phyloP scores from a whole-genome alignment of 306 rosid genomes.

The Urtica urens region DNA sequence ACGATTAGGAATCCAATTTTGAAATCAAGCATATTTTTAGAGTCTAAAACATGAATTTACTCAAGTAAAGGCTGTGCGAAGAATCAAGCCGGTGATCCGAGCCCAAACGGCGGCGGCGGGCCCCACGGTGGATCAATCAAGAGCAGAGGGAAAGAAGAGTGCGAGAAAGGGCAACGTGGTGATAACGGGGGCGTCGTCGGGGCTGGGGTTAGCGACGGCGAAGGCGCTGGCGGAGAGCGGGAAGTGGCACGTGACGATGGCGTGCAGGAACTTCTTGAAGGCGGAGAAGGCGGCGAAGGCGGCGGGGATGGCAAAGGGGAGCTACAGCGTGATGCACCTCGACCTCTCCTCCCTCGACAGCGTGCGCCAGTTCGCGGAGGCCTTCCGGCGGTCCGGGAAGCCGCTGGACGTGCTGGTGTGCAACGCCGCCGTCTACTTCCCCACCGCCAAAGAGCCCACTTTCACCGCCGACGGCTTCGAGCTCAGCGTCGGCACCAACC shows the following conservation, averaged over 20 bases:
- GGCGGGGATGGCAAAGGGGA: conserved; percentile 49
- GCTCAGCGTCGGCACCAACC: conserved; percentile 62
- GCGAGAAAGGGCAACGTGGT: conserved; percentile 17
- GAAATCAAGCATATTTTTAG: too few species aligned
- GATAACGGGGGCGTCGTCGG: conserved; percentile 20
- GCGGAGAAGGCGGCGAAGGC: conserved; percentile 64
- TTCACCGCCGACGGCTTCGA: conserved; percentile 70
- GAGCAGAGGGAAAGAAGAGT: conserved; percentile 13
- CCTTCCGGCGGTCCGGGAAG: conserved; percentile 28
- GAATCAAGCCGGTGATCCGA: conserved; percentile 8
- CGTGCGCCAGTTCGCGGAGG: conserved; percentile 52
- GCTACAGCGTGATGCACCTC: conserved; percentile 47
- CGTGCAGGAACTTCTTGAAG: conserved; percentile 63
- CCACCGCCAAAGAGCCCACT: conserved; percentile 62
- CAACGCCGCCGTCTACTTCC: conserved; percentile 67
- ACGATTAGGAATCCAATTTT: too few species aligned
- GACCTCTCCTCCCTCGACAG: conserved; percentile 68
- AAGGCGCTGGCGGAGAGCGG: conserved; percentile 67
- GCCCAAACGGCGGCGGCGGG: conserved; percentile 10
- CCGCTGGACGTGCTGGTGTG: conserved; percentile 53
- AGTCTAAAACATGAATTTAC: too few species aligned
- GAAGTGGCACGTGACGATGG: conserved; percentile 62
- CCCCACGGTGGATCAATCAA: conserved; percentile 4
- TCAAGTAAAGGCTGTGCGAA: too few species aligned
- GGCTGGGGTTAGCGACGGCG: conserved; percentile 56